Base-by-base conservation (phyloP, 2,329 filamentous ascomycete genomes). In the Epichloe coenophiala region DNA sequence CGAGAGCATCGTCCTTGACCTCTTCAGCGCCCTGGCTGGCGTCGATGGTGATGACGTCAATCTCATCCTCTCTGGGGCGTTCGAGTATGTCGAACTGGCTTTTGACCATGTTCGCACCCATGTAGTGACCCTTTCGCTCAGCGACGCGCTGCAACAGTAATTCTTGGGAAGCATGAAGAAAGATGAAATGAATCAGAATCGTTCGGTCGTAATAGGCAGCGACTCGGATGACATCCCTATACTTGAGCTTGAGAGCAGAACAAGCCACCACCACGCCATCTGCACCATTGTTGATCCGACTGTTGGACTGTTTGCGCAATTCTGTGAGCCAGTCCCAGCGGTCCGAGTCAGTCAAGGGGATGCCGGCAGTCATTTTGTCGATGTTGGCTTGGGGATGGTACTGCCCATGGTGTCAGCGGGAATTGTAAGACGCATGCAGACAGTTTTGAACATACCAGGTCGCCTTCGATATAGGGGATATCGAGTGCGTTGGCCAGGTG, bases 311-410 rank as follows among this genome's bases (percentile, higher is more conserved):
- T 56, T 88, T 78, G 55, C 87, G 85, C 13, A 93, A 76, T 12
- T 75, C 74, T 45, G 84, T 87, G 56, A 98, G 81, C 93, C 93
- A 98, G 71, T 96, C 91, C 93, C 93, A 97, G 56, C 93, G 85
- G 69, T 98, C 93, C 53, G 83, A 84, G 63, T 98, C 93, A 51
- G 86, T 95, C 37, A 98, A 76, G 2, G 93, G 89, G 51, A 81
- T 83, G 58, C 88, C 88, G 58, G 76, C 76, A 62, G 78, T 76
- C 93, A 98, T 98, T 70, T 97, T 98, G 50, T 90, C 83, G 59
- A 90, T 83, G 69, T 91, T 96, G 61, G 84, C 75, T 35, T 76
- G 70, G 1, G 87, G 81, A 57, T 89, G 86, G 64, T 83, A 95
- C 81, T 84, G 58, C 35, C 45, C 11, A 23, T 19, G 12, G 6